phyloP scores from a whole-genome alignment of 2,329 filamentous ascomycete genomes.

The Phyllosticta citriasiana region DNA sequence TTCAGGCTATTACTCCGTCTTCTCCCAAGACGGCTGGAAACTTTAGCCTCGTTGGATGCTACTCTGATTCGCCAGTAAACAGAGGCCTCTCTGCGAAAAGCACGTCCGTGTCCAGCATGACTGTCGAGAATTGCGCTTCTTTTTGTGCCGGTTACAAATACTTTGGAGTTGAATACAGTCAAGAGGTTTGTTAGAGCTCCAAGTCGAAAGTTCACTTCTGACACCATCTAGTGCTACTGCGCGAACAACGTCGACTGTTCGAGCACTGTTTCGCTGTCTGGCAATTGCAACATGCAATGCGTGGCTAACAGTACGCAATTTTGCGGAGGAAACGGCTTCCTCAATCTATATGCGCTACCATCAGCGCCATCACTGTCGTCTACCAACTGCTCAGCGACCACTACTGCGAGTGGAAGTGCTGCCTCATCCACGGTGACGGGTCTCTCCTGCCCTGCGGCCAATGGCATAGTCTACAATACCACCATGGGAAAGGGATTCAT shows the following conservation, averaged over 20 bases:
- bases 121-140: conserved; percentile 29
- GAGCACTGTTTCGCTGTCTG: conserved; percentile 10
- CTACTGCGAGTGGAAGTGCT: background rate
- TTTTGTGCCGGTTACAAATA: conserved; percentile 27
- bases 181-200: conserved; percentile 15
- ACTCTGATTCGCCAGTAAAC: conserved; percentile 18
- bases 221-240: conserved; percentile 15
- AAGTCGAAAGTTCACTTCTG: background rate
- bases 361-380: background rate
- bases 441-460: conserved; percentile 1
- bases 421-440: background rate
- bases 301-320: conserved; percentile 17
- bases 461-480: background rate
- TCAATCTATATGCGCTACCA: conserved; percentile 18
- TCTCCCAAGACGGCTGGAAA: conserved; percentile 19
- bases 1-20: conserved; percentile 14
- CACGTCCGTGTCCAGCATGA: conserved; percentile 24
- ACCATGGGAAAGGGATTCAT: background rate
- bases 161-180: conserved; percentile 30
- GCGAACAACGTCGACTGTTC: conserved; percentile 16
- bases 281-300: conserved; percentile 21
- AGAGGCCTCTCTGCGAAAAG: conserved; percentile 18
- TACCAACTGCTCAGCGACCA: background rate
- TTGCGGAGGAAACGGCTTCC: conserved; percentile 19
- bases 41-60: conserved; percentile 21